These are phyloP conservation scores for Sphaerostilbella broomeana DNA, from an alignment of 2,329 filamentous ascomycete species.

Conservation along the genomic window DNA sequence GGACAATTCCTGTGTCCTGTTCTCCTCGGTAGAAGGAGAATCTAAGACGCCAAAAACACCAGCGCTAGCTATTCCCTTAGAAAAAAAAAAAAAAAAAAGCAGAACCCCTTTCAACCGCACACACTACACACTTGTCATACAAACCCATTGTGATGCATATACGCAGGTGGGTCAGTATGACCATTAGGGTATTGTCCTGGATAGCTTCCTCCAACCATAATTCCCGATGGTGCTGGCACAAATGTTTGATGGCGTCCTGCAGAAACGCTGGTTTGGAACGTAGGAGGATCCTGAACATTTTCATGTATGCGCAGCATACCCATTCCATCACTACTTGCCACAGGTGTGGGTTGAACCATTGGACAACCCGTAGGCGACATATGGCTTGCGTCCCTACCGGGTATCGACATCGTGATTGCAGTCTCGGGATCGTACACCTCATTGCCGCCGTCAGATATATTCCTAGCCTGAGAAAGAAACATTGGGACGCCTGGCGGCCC, in stretches of 20 bases:
- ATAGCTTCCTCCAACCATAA: constrained; percentile 18
- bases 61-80: constrained; percentile 3
- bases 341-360: constrained; percentile 5
- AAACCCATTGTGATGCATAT: constrained; percentile 15
- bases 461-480: constrained; percentile 23
- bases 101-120: too few species aligned
- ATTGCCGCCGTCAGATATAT: constrained; percentile 15
- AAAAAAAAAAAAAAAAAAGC: not conserved
- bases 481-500: constrained; percentile 22
- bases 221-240: constrained; percentile 18
- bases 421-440: constrained; percentile 20
- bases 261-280: constrained; percentile 18
- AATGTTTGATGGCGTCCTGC: constrained; percentile 12
- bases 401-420: constrained; percentile 17
- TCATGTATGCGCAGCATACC: constrained; percentile 15
- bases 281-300: constrained; percentile 10
- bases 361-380: constrained; percentile 15
- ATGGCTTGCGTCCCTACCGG: constrained; percentile 15
- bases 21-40: too few species aligned
- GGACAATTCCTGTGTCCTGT: not conserved
- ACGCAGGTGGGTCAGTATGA: constrained; percentile 12
- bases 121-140: not conserved
- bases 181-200: constrained; percentile 16
- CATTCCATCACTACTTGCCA: constrained; percentile 9
- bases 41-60: constrained; percentile 9